Evolutionary conservation across 2,329 filamentous ascomycete genomes (phyloP), one percentile per base, ranked within the genome.

Genomic region (Madurella fahalii): DNA sequence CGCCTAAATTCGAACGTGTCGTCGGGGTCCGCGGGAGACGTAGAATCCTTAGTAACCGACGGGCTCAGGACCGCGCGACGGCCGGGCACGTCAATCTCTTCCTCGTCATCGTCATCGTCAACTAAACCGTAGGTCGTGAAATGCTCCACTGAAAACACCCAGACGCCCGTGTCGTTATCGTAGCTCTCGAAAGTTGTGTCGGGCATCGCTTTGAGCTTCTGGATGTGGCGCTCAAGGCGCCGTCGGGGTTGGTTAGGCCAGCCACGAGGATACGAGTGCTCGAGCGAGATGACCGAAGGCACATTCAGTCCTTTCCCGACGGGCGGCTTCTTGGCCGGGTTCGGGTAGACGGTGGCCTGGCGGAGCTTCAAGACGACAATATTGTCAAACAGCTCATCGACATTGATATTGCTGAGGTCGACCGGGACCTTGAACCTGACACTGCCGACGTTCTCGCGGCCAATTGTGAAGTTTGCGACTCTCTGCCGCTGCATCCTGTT

Each of bases 101-200:
- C 81, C 37, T 87, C 82, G 30, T 88, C 86, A 30, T 90, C 86
- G 43, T 91, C 89, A 50, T 85, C 82, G 40, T 89, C 90, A 60
- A 93, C 87, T 51, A 97, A 79, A 40, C 89, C 92, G 67, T 99
- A 99, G 1, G 91, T 96, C 1, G 93, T 97, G 70, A 95, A 99
- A 71, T 99, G 94, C 65, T 93, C 85, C n/a, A 99, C 94, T 9
- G 78, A 84, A 74, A 99, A 99, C 13, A 83, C 82, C 95, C 95
- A 99, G 45, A 89, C 81, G 50, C 93, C 94, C 50, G 85, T 91
- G 1, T 89, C 79, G 54, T 79, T 77, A 60, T 95, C 82, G 70
- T 96, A 99, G 64, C 80, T 79, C 63, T 92, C 78, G 64, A 96
- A 97, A 4, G 84, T 83, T 0, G 94, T 97, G 68, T 90, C 86